These are phyloP conservation scores for Pharus latifolius DNA, from an alignment of 176 grass and related monocot genomes.

Conservation along the genomic window DNA sequence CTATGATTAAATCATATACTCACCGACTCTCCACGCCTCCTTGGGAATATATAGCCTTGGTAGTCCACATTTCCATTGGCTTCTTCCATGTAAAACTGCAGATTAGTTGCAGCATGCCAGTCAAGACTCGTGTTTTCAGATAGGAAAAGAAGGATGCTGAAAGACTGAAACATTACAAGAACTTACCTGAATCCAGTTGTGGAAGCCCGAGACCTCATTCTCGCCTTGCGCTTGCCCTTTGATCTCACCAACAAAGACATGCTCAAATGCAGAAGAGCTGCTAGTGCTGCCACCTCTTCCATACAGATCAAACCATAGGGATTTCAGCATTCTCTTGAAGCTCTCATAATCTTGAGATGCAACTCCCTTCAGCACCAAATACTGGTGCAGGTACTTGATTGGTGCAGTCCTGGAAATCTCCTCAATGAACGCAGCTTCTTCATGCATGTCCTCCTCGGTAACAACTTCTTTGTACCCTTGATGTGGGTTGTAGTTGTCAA, in stretches of 20 bases:
- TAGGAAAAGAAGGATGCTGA: not conserved
- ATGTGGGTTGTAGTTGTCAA: constrained; percentile 92
- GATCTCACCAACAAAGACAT: constrained; percentile 98
- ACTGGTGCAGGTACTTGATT: constrained; percentile 72
- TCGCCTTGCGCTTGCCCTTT: constrained; percentile 47
- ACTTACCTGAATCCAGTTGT: constrained; percentile 98
- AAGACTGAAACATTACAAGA: constrained; percentile 2
- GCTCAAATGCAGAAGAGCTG: constrained; percentile 88
- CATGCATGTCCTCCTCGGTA: constrained; percentile 80
- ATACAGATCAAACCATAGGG: constrained; percentile 84
- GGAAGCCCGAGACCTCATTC: constrained; percentile 82
- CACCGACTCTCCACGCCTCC: constrained; percentile 56
- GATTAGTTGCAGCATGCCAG: not conserved
- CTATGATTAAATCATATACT: constrained; percentile 9
- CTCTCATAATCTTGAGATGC: constrained; percentile 44
- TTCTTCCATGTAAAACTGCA: constrained; percentile 98
- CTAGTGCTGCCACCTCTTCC: constrained; percentile 62
- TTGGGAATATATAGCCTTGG: constrained; percentile 89
- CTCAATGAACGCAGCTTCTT: constrained; percentile 87
- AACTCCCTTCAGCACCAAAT: constrained; percentile 61
- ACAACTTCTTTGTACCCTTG: constrained; percentile 78
- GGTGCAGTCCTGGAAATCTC: constrained; percentile 83
- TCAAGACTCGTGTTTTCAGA: not conserved
- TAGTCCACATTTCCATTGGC: constrained; percentile 89
- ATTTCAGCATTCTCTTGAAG: constrained; percentile 68